Evolutionary conservation across 345 rosid species (phyloP).

Genomic region (Sisymbrium irio): DNA sequence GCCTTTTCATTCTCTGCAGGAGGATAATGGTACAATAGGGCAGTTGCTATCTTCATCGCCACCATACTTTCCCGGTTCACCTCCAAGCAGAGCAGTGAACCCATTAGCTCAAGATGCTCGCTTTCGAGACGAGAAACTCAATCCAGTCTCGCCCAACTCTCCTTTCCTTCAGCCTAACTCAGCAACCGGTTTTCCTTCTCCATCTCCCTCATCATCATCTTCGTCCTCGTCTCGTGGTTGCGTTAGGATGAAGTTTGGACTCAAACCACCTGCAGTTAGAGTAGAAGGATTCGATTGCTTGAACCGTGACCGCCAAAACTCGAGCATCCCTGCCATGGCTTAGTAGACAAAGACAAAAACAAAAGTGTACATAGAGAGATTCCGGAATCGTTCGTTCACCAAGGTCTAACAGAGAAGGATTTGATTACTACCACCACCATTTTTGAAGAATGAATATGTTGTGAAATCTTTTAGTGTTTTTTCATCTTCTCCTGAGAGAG

Average conservation of each 20-base stretch:
- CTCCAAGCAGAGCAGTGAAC: slow-evolving; percentile 81
- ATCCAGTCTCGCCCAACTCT: slow-evolving; percentile 35
- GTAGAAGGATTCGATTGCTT: slow-evolving; percentile 99
- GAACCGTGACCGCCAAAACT: slow-evolving; percentile 85
- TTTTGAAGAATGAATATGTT: slow-evolving; percentile 33
- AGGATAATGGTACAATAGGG: slow-evolving; percentile 51
- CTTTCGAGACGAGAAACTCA: slow-evolving; percentile 65
- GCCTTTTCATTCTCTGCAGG: slow-evolving; percentile 40
- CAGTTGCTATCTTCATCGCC: slow-evolving; percentile 56
- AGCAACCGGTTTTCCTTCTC: slow-evolving; percentile 35
- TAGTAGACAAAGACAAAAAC: slow-evolving; percentile 47
- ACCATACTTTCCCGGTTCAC: slow-evolving; percentile 81
- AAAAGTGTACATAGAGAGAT: slow-evolving; percentile 60
- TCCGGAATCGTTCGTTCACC: slow-evolving; percentile 21
- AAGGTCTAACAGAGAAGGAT: slow-evolving; percentile 26
- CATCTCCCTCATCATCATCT: slow-evolving; percentile 43
- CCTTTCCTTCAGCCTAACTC: slow-evolving; percentile 32
- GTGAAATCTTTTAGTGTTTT: neutral
- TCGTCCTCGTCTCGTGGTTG: slow-evolving; percentile 74
- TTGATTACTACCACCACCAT: slow-evolving; percentile 32
- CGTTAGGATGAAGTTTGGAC: slow-evolving; percentile 70
- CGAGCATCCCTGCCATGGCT: slow-evolving; percentile 98
- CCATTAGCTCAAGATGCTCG: slow-evolving; percentile 80
- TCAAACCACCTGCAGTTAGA: slow-evolving; percentile 86
- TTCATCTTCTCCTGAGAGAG: slow-evolving; percentile 12